A percentile compares a stretch with the other conserved stretches of the same genome.
These are phyloP conservation scores for Aspergillus cavernicola DNA, from an alignment of 495 filamentous ascomycete genomes.

Conservation along the genomic window DNA sequence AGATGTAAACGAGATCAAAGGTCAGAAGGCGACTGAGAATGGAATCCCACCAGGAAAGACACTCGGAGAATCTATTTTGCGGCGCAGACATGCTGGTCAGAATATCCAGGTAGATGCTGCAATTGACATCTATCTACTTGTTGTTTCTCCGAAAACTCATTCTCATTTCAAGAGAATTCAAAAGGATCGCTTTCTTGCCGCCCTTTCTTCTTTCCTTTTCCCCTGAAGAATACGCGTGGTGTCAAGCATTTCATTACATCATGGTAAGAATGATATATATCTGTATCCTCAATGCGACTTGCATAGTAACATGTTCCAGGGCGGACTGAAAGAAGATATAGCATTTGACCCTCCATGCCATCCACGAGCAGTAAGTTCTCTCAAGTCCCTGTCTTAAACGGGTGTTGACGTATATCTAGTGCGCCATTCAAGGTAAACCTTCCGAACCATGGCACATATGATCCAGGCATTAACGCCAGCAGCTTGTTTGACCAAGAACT, in stretches of 20 bases:
- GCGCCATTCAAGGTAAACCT: conserved; percentile 80
- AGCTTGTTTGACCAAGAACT: conserved; percentile 82
- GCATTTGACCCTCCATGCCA: conserved; percentile 78
- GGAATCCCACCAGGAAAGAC: conserved; percentile 23
- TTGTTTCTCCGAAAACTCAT: not conserved
- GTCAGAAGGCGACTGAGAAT: conserved; percentile 14
- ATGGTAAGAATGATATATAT: conserved; percentile 36
- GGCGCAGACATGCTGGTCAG: too few relatives aligned
- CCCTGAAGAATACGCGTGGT: not conserved
- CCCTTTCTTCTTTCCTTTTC: not conserved
- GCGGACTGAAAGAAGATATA: conserved; percentile 64
- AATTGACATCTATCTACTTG: not conserved
- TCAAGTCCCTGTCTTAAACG: not conserved
- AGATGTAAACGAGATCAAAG: conserved; percentile 9
- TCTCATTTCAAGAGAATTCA: not conserved
- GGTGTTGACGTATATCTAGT: conserved; percentile 44
- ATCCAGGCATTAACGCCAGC: conserved; percentile 17
- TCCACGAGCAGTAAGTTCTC: conserved; percentile 77
- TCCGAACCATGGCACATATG: not conserved
- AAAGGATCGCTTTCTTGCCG: not conserved
- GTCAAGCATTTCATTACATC: conserved; percentile 28
- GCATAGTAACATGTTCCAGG: conserved; percentile 26
- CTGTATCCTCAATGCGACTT: not conserved
- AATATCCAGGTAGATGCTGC: not conserved
- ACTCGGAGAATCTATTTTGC: conserved; percentile 44